Percentiles rank a stretch among this genome's conserved stretches.
These are phyloP conservation scores for Penicillium aurantiogriseum DNA, from an alignment of 2,329 filamentous ascomycete species.

Conservation along the genomic window DNA sequence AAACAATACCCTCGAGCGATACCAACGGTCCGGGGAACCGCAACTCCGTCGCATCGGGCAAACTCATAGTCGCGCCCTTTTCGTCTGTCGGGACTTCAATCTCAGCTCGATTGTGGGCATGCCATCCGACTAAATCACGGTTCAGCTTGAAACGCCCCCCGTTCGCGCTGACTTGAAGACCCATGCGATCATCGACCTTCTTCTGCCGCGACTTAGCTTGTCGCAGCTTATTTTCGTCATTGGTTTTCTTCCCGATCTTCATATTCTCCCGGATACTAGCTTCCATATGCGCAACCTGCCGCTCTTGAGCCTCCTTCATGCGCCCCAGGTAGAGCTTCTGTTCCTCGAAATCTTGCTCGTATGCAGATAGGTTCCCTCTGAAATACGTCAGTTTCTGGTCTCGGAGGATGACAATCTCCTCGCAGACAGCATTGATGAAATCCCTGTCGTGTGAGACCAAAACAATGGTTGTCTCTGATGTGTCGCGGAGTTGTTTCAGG, in stretches of 20 bases:
- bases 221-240: constrained; percentile 82
- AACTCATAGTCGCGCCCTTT: constrained; percentile 55
- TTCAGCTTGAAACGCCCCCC: constrained; percentile 80
- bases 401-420: constrained; percentile 72
- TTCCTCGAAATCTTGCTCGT: constrained; percentile 64
- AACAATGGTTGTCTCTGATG: constrained; percentile 62
- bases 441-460: constrained; percentile 82
- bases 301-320: constrained; percentile 80
- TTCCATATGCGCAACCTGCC: constrained; percentile 76
- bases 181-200: constrained; percentile 78
- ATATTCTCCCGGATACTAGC: constrained; percentile 73
- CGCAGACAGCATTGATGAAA: constrained; percentile 72
- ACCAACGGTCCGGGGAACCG: constrained; percentile 73
- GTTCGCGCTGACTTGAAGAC: constrained; percentile 68
- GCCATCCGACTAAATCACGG: constrained; percentile 65
- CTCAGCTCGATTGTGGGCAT: constrained; percentile 59
- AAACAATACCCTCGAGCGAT: constrained; percentile 67
- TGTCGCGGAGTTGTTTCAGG: constrained; percentile 57
- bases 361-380: constrained; percentile 69
- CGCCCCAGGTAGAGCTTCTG: constrained; percentile 66
- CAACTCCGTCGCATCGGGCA: constrained; percentile 66
- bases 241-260: constrained; percentile 70
- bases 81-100: constrained; percentile 68
- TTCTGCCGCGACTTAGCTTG: constrained; percentile 82
- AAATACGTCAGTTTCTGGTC: constrained; percentile 72